Conservation (phyloP, 805 yeast genomes). For the Hanseniaspora singularis region DNA sequence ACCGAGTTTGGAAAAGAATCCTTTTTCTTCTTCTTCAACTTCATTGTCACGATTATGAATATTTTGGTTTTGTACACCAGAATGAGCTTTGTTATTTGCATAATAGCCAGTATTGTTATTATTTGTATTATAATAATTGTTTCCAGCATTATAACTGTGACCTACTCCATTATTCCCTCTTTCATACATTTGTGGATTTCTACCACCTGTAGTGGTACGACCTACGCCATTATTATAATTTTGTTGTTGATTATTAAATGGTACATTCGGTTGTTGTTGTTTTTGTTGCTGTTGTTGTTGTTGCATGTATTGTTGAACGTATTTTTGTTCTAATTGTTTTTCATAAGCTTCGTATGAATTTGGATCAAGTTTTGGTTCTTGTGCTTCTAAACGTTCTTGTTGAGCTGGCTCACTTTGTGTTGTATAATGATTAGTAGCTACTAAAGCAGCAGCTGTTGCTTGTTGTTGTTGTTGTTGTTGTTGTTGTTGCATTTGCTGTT, state of each 20-base stretch:
- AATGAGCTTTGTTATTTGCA: neutral
- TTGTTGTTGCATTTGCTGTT: slow-evolving; percentile 18
- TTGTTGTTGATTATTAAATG: neutral
- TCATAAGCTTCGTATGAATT: slow-evolving; percentile 33
- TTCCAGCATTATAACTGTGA: neutral
- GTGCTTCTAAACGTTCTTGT: slow-evolving; percentile 17
- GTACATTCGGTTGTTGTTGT: slow-evolving; percentile 15
- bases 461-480: slow-evolving; percentile 23
- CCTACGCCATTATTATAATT: neutral
- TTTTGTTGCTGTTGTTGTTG: slow-evolving; percentile 20
- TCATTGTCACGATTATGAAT: slow-evolving; percentile 16
- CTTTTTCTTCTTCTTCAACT: slow-evolving; percentile 22
- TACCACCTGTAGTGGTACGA: slow-evolving; percentile 18
- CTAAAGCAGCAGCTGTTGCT: slow-evolving; percentile 23
- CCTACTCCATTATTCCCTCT: neutral
- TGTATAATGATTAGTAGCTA: slow-evolving; percentile 17
- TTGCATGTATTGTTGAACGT: slow-evolving; percentile 26
- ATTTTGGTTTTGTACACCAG: slow-evolving; percentile 15
- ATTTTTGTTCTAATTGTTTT: slow-evolving; percentile 30
- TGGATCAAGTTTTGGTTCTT: slow-evolving; percentile 30
- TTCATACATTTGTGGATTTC: neutral
- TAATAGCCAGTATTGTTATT: slow-evolving; percentile 10
- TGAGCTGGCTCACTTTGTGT: slow-evolving; percentile 15
- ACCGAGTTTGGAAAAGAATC: slow-evolving; percentile 28
- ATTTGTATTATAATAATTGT: neutral